Base-by-base conservation (phyloP, 352 stramenopile genomes). In the Albugo candida region DNA sequence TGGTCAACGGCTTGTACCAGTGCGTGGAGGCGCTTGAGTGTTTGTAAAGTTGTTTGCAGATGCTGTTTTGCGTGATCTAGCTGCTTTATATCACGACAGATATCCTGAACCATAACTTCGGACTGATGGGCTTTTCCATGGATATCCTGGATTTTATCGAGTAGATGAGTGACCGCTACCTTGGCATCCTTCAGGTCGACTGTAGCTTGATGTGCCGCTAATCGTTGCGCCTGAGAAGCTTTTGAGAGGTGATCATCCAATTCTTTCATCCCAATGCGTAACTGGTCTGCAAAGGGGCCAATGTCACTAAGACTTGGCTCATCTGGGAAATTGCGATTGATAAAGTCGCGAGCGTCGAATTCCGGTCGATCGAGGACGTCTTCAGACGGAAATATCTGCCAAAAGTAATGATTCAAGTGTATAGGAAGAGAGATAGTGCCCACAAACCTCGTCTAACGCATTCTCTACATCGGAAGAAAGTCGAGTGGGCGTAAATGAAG, bases 21-120 rank as follows among this genome's bases (percentile, higher is more conserved):
- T 94, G 98, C 98, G 63, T 98, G 93, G 36, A 98, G 65, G 14
- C 92, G 66, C 59, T 98, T 98, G 10, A 99, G 61, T 1, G 93
- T 87, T 11, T 87, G 97, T 39, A 98, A 93, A 12, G 87, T 95
- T 14, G 72, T 79, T 62, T 96, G 88, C 48, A 98, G 70, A 51
- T 99, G 92, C 16, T 82, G 78, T 63, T 99, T 99, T 38, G 94
- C 94, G 57, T 92, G 94, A 77, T 99, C 95, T 11, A 99, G 75
- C 49, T 96, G 83, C 64, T 98, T 98, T 62, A 99, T 98, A 63
- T 98, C 95, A 19, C 84, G 71, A 46, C 93, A 98, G 45, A 98
- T 98, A 64, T 98, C 92, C 48, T 97, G 68, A 11, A 98, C 95
- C 67, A 97, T 97, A 38, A 85, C 60, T 61, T 98, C 94, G 20